Base-by-base conservation (phyloP, 2,329 filamentous ascomycete genomes). In the Fusarium foetens region DNA sequence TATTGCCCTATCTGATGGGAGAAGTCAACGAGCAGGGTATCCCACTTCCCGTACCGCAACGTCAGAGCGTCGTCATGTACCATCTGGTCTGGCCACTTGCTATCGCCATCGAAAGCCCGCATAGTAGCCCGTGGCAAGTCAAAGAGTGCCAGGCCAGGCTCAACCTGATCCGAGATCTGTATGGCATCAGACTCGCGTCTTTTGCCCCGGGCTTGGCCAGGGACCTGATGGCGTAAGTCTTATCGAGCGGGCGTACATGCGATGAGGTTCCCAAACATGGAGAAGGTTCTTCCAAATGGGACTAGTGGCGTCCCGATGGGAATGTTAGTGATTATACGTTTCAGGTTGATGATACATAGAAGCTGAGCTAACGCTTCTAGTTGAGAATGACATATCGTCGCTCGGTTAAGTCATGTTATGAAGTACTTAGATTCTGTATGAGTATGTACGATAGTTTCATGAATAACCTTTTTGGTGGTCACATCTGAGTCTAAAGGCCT, bases 71-170 rank as follows among this genome's bases (percentile, higher is more conserved):
- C 10, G 33, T 68, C 33, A 71, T 71, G 69, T 71, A 71, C 51
- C 63, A 68, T 36, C 41, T 71, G 5, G 31, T 71, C 25, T 71
- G 69, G 69, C 69, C 69, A 5, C 68, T 71, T 8, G 36, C 68
- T 25, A 33, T 68, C 13, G 41, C 67, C 9, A 58, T 65, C 8
- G 46, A 31, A 25, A 71, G 57, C 11, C 55, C 41, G 5, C 45
- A 65, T 3, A 71, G 63, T 11, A 71, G 8, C 33, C 43, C 51
- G 8, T 41, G 63, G 8, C 69, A 71, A 19, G 42, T 60, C 5
- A 42, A 49, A 13, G 35, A 58, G 17, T 59, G 45, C 13, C 58
- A 65, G 23, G n/a, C 33, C n/a, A 52, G 63, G 36, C 64, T 71
- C 29, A n/a, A 54, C 21, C 17, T 42, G 17, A 39, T 71, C 14